These are phyloP conservation scores for Pythium rishiriense DNA, from an alignment of 352 stramenopile genomes.

Conservation along the genomic window DNA sequence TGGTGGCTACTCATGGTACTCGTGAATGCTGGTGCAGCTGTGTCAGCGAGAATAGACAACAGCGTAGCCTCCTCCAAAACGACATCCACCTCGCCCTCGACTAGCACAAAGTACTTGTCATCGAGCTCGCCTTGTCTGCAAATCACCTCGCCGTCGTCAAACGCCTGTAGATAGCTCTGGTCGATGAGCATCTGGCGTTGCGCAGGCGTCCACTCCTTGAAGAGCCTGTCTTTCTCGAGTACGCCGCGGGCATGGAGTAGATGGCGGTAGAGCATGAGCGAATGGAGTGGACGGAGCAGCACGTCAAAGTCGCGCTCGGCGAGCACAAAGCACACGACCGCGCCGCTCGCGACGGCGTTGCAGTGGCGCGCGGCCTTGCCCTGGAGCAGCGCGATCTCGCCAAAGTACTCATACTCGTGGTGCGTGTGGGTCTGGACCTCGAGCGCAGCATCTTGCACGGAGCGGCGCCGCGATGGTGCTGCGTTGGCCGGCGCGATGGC, in stretches of 20 bases:
- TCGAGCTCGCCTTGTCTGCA: constrained; percentile 60
- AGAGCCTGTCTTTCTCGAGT: constrained; percentile 63
- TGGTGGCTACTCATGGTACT: not conserved
- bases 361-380: constrained; percentile 30
- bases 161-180: constrained; percentile 45
- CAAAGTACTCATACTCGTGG: constrained; percentile 68
- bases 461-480: constrained; percentile 32
- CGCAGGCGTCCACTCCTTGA: constrained; percentile 45
- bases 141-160: constrained; percentile 44
- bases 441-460: constrained; percentile 45
- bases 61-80: constrained; percentile 42
- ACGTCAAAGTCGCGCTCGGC: constrained; percentile 35
- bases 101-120: constrained; percentile 68
- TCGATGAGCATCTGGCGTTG: constrained; percentile 56
- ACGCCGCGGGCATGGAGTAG: constrained; percentile 53
- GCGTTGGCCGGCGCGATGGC: no score
- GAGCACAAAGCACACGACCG: constrained; percentile 54
- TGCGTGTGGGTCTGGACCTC: constrained; percentile 58
- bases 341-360: constrained; percentile 56
- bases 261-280: constrained; percentile 60
- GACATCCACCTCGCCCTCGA: constrained; percentile 58
- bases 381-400: constrained; percentile 53
- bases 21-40: not conserved
- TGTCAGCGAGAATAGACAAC: not conserved
- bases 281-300: constrained; percentile 51